Conservation (phyloP, 2,329 filamentous ascomycete genomes). For the Sporothrix variecibatus region DNA sequence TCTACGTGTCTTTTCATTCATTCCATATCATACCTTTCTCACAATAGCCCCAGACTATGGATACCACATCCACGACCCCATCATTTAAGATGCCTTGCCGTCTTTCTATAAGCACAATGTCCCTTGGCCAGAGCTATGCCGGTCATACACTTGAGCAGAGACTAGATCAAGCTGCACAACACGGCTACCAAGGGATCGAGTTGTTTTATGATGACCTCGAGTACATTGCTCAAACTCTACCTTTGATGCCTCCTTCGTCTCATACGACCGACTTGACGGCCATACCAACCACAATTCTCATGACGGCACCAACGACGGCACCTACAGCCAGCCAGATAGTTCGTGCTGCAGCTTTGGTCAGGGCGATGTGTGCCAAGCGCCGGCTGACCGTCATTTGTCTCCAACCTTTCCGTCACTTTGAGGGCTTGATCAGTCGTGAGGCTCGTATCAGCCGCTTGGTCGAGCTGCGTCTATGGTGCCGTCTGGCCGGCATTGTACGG, state of each 20-base stretch:
- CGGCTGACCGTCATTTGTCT: constrained; percentile 54
- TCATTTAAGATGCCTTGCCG: constrained; percentile 10
- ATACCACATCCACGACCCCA: no score
- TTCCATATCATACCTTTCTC: not conserved
- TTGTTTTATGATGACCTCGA: constrained; percentile 65
- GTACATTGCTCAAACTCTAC: constrained; percentile 46
- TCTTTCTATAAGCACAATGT: constrained; percentile 30
- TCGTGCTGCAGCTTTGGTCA: constrained; percentile 49
- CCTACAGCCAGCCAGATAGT: constrained; percentile 33
- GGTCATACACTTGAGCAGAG: constrained; percentile 28
- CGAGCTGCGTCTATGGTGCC: constrained; percentile 61
- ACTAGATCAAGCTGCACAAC: constrained; percentile 25
- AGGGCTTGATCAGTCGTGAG: constrained; percentile 56
- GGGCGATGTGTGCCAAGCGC: constrained; percentile 48
- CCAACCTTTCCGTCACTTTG: constrained; percentile 66
- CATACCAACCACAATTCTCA: not conserved
- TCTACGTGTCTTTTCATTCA: no score
- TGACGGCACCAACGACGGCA: not conserved
- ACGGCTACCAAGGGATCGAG: constrained; percentile 58
- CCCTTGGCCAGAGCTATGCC: constrained; percentile 28
- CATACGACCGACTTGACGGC: not conserved
- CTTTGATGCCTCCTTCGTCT: not conserved
- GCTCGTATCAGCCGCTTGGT: constrained; percentile 52
- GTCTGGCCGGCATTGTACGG: constrained; percentile 54
- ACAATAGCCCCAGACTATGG: not conserved